Evolutionary conservation across 2,329 filamentous ascomycete species (phyloP), one percentile per base, ranked within the genome.

Genomic region (Pyrenophora tritici-repentis): DNA sequence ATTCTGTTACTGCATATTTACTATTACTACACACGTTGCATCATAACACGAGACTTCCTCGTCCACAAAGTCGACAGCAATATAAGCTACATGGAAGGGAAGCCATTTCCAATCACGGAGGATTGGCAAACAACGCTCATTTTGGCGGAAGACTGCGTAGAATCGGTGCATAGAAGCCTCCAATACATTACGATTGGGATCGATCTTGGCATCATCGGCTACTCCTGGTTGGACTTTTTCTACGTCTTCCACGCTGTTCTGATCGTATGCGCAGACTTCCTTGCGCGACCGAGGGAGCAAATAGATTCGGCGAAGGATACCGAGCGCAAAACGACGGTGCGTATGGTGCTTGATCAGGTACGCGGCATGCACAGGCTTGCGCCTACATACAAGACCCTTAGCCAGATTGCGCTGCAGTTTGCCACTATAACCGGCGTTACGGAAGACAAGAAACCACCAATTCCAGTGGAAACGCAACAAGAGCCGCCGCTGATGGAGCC

Each of bases 261-360:
- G 4, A 63, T 68, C 5, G 56, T 66, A 12, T 67, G 66, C 33
- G 58, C 60, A 13, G 64, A 67, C 40, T 67, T 67, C 20, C 62
- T 67, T 22, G 63, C 60, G 3, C 61, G 65, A 13, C 61, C 64
- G 3, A 57, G 46, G 32, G 52, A 47, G 4, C 57, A 62, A 17
- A 35, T 14, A 2, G 62, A 66, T 18, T 61, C 61, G 6, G 32
- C 42, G 3, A 62, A 53, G 33, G 65, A 67, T 42, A 32, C 38
- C 3, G 55, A 62, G 44, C 53, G 66, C 13, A 68, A 67, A 35
- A 45, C 47, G 16, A 58, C 53, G 17, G 63, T 67, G 37, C 50
- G 56, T 18, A 42, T 46, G 18, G 58, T 66, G 48, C 50, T 67
- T 5, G 43, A 49, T 4, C 53, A 56, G 16, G 49, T 61, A 34